These are phyloP conservation scores for Fusarium sp. DNA, from an alignment of 2,329 filamentous ascomycete species.

Conservation along the genomic window DNA sequence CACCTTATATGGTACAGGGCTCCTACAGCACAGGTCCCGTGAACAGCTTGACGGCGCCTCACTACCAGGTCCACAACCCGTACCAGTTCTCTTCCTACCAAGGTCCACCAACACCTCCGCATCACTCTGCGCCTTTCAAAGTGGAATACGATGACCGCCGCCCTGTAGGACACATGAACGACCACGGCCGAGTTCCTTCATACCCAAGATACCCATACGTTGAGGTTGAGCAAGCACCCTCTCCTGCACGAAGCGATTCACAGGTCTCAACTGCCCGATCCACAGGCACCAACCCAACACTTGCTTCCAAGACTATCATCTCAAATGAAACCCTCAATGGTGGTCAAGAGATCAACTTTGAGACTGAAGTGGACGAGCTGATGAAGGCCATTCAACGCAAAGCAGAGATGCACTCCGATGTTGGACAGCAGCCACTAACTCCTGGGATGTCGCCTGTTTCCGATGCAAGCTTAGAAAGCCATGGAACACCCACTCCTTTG, in stretches of 20 bases:
- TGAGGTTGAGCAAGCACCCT: conserved; percentile 51
- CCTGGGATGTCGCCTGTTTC: conserved; percentile 44
- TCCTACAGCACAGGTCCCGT: conserved; percentile 59
- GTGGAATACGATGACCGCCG: conserved; percentile 51
- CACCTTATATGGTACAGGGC: conserved; percentile 59
- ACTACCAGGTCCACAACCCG: conserved; percentile 57
- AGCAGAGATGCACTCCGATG: conserved; percentile 53
- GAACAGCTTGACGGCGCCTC: conserved; percentile 55
- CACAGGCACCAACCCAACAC: conserved; percentile 44
- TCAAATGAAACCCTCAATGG: conserved; percentile 61
- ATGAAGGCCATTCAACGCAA: conserved; percentile 90
- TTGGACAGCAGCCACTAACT: conserved; percentile 44
- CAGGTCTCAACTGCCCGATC: conserved; percentile 46
- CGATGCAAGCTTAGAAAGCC: conserved; percentile 37
- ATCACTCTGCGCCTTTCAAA: conserved; percentile 51
- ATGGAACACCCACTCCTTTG: conserved; percentile 35
- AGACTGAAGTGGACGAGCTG: conserved; percentile 86
- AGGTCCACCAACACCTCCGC: conserved; percentile 51
- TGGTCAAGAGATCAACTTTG: conserved; percentile 70
- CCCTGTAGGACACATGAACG: conserved; percentile 37
- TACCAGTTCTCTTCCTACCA: conserved; percentile 60
- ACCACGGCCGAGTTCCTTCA: conserved; percentile 40
- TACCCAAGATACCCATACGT: conserved; percentile 49
- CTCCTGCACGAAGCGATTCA: conserved; percentile 51
- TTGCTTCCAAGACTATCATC: conserved; percentile 56